A percentile compares a stretch with the other conserved stretches of the same genome.
These are phyloP conservation scores for Solanum sitiens DNA, from an alignment of 257 asterid genomes.

Conservation along the genomic window DNA sequence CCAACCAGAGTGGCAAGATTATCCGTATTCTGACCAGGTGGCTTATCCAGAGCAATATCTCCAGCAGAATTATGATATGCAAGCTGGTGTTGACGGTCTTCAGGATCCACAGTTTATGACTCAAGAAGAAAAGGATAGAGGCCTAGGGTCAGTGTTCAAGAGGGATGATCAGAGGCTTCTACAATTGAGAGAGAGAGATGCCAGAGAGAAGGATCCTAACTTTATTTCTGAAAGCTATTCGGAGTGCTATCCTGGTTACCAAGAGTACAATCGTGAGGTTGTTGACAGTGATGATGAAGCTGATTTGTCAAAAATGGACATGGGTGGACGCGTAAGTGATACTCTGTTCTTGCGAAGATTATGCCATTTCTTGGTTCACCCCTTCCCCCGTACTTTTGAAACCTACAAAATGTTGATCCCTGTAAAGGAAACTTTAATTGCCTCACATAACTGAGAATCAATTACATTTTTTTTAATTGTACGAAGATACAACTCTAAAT, in stretches of 20 bases:
- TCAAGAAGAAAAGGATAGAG: constrained; percentile 99
- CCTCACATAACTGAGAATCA: not conserved
- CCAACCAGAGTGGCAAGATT: constrained; percentile 90
- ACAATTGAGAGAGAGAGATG: constrained; percentile 90
- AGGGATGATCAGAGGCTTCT: constrained; percentile 91
- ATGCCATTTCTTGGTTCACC: not conserved
- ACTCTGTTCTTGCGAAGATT: not conserved
- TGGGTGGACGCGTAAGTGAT: constrained; percentile 92
- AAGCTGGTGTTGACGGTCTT: constrained; percentile 30
- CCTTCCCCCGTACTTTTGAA: not conserved
- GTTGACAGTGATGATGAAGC: constrained; percentile 95
- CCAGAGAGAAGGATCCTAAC: constrained; percentile 97
- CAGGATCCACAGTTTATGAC: constrained; percentile 86
- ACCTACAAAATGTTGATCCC: not conserved
- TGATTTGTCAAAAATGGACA: constrained; percentile 96
- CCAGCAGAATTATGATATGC: constrained; percentile 71
- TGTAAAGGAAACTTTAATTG: not conserved
- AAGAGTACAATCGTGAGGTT: constrained; percentile 89
- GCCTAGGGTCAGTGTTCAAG: constrained; percentile 96
- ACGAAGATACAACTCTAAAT: not conserved
- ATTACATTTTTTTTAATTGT: not conserved
- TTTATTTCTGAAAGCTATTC: constrained; percentile 97
- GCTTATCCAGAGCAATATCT: constrained; percentile 87
- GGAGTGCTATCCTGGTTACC: constrained; percentile 98
- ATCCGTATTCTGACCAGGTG: constrained; percentile 79